Evolutionary conservation across 441 rosid species (phyloP).

Genomic region (Omphalea diandra): DNA sequence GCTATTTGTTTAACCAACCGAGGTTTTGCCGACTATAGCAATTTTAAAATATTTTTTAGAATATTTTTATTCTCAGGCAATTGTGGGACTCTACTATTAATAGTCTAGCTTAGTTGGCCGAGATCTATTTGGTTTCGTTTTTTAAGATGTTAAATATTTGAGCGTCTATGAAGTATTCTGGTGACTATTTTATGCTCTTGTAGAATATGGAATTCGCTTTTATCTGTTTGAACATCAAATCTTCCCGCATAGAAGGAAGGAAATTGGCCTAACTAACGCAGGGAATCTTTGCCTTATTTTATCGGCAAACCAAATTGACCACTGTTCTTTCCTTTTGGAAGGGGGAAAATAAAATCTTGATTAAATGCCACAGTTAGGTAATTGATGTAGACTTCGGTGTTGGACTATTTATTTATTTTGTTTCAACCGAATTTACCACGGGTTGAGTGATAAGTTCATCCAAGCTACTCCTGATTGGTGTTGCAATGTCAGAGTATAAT

Average conservation of each 20-base stretch:
- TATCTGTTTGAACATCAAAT: neutral
- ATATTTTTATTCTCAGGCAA: conserved; percentile 6
- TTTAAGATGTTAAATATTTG: neutral
- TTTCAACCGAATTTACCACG: no score
- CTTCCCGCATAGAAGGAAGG: neutral
- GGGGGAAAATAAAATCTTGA: neutral
- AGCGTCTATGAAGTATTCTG: neutral
- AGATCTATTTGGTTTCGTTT: conserved; percentile 20
- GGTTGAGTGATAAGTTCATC: no score
- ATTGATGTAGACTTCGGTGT: neutral
- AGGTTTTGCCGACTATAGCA: neutral
- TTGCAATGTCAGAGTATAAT: no score
- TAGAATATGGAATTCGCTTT: neutral
- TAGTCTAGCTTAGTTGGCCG: neutral
- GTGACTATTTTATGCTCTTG: neutral
- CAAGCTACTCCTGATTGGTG: no score
- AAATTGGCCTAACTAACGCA: neutral
- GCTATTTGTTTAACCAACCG: conserved; percentile 11
- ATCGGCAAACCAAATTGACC: neutral
- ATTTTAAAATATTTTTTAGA: neutral
- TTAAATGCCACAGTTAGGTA: conserved; percentile 13
- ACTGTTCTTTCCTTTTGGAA: neutral
- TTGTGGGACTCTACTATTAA: neutral
- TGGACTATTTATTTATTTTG: no score
- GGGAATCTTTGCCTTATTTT: neutral